phyloP scores from a whole-genome alignment of 345 rosid genomes.

The Barbarea vulgaris region DNA sequence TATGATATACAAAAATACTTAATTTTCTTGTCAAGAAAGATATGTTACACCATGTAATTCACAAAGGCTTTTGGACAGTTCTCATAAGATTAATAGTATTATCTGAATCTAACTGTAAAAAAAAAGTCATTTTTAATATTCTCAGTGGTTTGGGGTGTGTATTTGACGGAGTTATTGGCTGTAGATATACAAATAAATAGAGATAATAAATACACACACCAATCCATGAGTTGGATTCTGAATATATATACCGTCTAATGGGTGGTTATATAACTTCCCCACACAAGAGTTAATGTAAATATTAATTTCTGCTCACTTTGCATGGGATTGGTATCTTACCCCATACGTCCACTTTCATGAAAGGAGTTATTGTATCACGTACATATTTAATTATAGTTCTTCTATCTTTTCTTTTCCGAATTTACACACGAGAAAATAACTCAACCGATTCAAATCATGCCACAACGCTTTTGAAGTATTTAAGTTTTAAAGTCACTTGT shows the following conservation, averaged over 20 bases:
- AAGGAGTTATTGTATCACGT: constrained; percentile 15
- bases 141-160: constrained; percentile 11
- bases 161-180: constrained; percentile 20
- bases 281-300: constrained; percentile 33
- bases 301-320: constrained; percentile 19
- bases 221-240: constrained; percentile 42
- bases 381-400: background rate
- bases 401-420: background rate
- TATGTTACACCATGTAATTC: background rate
- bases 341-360: constrained; percentile 23
- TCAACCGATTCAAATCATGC: constrained; percentile 22
- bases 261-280: constrained; percentile 15
- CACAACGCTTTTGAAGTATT: background rate
- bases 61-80: background rate
- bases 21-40: background rate
- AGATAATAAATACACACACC: constrained; percentile 31
- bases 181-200: constrained; percentile 14
- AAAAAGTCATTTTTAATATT: background rate
- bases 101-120: background rate
- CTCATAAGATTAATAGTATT: background rate
- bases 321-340: constrained; percentile 22
- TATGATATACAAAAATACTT: background rate
- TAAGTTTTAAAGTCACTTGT: background rate
- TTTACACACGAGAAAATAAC: background rate
- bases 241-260: background rate